Evolutionary conservation across 495 filamentous ascomycete species (phyloP), one percentile per base, ranked within the genome.

Genomic region (Usnea hakonensis): DNA sequence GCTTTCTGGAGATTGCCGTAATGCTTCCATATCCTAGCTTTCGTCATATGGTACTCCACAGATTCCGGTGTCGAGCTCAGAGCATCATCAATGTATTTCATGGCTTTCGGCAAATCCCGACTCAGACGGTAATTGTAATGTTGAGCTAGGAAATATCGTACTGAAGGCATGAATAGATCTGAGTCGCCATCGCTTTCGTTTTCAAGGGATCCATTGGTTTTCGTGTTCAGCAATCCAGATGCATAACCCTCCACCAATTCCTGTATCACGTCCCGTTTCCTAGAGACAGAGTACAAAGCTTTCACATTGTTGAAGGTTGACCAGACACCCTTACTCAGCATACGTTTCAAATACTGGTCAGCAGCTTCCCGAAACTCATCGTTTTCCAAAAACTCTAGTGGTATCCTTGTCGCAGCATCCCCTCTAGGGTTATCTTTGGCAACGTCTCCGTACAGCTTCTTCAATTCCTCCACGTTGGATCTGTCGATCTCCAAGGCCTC

Each of bases 231-330:
- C 44, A 76, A 70, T 50, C 78, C 79, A 43, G 84, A 74, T 32
- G 86, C 74, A 68, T 96, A 96, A 60, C 89, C 82, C 69, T 95
- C 83, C 8, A 91, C 93, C 44, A 99, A 68, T 14, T 83, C 78
- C 64, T 87, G 84, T 37, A 97, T 83, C 3, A 76, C 82, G 37
- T 87, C 81, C 66, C 85, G 88, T 78, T 99, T 97, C 65, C 75
- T 78, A 2, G 81, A 53, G 70, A 93, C 87, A 28, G 77, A 77
- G 75, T 97, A 97, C 23, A 99, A 81, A 50, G 90, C 80, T 78
- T 97, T 99, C 64, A 99, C 81, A 74, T 97, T 97, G 6, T 90
- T 90, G 72, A 99, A 97, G 4, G 90, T 88, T 0, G 94, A 97
- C 9, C 95, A 93, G 21, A 97, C 89, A n/a, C 95, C 95, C 74